Evolutionary conservation across 441 rosid genomes (phyloP).

Genomic region (Erodium trifolium): DNA sequence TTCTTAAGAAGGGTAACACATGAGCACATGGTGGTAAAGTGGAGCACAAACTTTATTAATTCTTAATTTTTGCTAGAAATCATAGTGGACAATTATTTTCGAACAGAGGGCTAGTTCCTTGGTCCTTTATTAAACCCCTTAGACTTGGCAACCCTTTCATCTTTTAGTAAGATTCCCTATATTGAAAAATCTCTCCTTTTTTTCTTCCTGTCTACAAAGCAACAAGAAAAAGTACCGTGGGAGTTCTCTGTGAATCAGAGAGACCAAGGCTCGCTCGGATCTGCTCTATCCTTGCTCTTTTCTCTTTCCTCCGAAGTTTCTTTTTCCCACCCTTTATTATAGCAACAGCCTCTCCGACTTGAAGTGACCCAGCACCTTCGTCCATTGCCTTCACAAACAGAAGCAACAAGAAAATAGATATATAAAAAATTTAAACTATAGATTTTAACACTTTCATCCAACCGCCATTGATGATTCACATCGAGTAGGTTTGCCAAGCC

Average conservation of each 20-base stretch:
- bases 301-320: conserved; percentile 74
- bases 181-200: neutral
- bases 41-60: neutral
- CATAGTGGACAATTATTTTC: too few species aligned
- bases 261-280: conserved; percentile 93
- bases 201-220: neutral
- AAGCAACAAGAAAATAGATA: neutral
- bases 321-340: conserved; percentile 83
- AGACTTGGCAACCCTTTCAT: neutral
- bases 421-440: neutral
- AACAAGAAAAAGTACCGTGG: conserved; percentile 38
- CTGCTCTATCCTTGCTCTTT: conserved; percentile 87
- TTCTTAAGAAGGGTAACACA: neutral
- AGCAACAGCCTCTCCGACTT: conserved; percentile 81
- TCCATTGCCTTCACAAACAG: conserved; percentile 31
- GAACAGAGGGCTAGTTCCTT: neutral
- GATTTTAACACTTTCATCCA: neutral
- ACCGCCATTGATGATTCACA: neutral
- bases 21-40: neutral
- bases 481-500: neutral
- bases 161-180: neutral
- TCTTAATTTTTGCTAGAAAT: neutral
- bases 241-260: conserved; percentile 94
- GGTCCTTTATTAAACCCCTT: neutral
- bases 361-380: conserved; percentile 44